Evolutionary conservation across 192 early-diverging fungal species (phyloP).

Genomic region (Coemansia interrupta): DNA sequence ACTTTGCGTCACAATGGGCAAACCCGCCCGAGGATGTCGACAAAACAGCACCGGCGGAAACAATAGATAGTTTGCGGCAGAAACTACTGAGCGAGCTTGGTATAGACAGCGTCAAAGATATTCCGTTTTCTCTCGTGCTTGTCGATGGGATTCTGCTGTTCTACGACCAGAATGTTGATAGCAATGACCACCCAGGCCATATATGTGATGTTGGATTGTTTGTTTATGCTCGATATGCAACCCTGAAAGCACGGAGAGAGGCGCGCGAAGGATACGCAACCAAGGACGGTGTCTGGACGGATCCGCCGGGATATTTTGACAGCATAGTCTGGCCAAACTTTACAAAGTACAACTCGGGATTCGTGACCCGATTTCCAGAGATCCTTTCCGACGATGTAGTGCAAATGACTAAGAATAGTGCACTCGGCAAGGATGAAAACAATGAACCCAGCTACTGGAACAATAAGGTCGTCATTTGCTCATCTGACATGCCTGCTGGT

Average conservation of each 20-base stretch:
- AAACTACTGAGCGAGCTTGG: slow-evolving; percentile 8
- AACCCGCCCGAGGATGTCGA: slow-evolving; percentile 45
- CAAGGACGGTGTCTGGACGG: slow-evolving; percentile 72
- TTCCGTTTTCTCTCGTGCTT: slow-evolving; percentile 31
- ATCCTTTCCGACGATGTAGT: neutral
- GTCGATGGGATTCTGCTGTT: slow-evolving; percentile 82
- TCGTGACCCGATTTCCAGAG: slow-evolving; percentile 22
- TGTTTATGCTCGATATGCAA: slow-evolving; percentile 58
- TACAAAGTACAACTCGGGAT: slow-evolving; percentile 29
- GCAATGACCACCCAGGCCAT: slow-evolving; percentile 30
- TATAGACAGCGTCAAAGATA: slow-evolving; percentile 6
- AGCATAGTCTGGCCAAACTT: slow-evolving; percentile 75
- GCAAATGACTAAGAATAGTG: too few relatives aligned
- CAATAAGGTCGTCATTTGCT: slow-evolving; percentile 24
- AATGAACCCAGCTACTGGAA: neutral
- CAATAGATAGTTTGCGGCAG: too few relatives aligned
- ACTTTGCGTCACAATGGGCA: slow-evolving; percentile 49
- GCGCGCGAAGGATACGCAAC: slow-evolving; percentile 68
- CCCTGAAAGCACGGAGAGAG: slow-evolving; percentile 63
- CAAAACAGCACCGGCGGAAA: slow-evolving; percentile 2
- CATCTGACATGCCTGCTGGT: slow-evolving; percentile 27
- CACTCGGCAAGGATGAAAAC: too few relatives aligned
- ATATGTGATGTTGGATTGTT: slow-evolving; percentile 32
- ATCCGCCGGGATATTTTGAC: slow-evolving; percentile 77
- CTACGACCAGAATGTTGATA: slow-evolving; percentile 49